These are phyloP conservation scores for Melaleuca alternifolia DNA, from an alignment of 345 rosid species.

Conservation along the genomic window DNA sequence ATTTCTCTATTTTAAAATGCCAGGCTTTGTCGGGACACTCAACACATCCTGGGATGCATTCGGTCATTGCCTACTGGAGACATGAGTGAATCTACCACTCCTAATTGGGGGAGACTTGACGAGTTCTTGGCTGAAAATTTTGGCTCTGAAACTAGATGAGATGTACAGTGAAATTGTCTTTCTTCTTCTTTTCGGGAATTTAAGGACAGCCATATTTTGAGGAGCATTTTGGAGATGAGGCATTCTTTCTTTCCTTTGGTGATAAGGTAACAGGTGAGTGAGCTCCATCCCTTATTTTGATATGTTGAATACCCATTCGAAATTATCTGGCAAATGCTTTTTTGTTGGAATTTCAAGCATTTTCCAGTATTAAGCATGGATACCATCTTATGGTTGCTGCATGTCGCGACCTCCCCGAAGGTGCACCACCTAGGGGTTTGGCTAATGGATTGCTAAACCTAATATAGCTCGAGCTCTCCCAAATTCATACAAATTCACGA, in stretches of 20 bases:
- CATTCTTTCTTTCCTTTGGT: not conserved
- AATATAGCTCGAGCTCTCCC: too few relatives aligned
- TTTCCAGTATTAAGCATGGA: not conserved
- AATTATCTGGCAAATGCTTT: not conserved
- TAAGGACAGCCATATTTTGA: not conserved
- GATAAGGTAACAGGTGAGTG: not conserved
- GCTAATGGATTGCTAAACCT: too few relatives aligned
- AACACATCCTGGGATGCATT: conserved; percentile 81
- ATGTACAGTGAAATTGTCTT: not conserved
- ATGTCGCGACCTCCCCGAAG: too few relatives aligned
- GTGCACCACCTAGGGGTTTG: too few relatives aligned
- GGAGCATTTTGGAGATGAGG: not conserved
- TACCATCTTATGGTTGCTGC: not conserved
- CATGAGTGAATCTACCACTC: conserved; percentile 25
- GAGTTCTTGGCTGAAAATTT: conserved; percentile 64
- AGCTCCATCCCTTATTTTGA: not conserved
- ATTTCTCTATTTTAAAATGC: not conserved
- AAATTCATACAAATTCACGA: too few relatives aligned
- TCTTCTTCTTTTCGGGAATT: not conserved
- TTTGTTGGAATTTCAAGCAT: not conserved
- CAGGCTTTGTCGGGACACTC: conserved; percentile 64
- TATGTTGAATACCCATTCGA: not conserved
- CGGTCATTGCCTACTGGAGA: conserved; percentile 77
- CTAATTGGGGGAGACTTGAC: conserved; percentile 85
- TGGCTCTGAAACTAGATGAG: conserved; percentile 27